Evolutionary conservation across 805 yeast species (phyloP).

Genomic region (Candida quercuum): DNA sequence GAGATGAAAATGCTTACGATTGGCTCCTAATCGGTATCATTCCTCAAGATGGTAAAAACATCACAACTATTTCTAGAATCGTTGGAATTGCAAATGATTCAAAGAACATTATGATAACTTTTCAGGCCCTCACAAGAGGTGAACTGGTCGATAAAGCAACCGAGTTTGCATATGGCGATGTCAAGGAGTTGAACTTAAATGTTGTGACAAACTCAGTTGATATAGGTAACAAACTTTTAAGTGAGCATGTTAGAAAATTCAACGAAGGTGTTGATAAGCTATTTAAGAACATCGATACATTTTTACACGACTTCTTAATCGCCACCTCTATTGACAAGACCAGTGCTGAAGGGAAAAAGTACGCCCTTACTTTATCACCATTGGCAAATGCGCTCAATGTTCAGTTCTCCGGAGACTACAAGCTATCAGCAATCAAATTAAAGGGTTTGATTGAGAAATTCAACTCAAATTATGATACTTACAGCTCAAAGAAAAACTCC

Average conservation of each 20-base stretch:
- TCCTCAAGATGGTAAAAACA: conserved; percentile 26
- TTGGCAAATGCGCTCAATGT: conserved; percentile 51
- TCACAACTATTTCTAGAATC: conserved; percentile 34
- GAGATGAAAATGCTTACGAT: conserved; percentile 19
- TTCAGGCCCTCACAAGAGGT: conserved; percentile 48
- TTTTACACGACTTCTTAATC: conserved; percentile 30
- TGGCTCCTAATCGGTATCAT: conserved; percentile 22
- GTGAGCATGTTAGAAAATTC: conserved; percentile 9
- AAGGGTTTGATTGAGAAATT: conserved; percentile 30
- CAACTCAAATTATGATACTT: conserved; percentile 15
- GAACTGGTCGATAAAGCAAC: conserved; percentile 13
- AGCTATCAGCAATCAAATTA: conserved; percentile 37
- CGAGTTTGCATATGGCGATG: conserved; percentile 14
- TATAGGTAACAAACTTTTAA: conserved; percentile 7
- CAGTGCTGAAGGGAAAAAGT: conserved; percentile 14
- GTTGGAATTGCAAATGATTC: conserved; percentile 41
- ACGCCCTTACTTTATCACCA: conserved; percentile 50
- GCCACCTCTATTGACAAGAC: conserved; percentile 25
- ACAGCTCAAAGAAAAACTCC: conserved; percentile 14
- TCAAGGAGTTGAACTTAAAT: conserved; percentile 9
- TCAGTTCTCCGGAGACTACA: conserved; percentile 47
- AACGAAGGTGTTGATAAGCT: conserved; percentile 6
- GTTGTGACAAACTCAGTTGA: conserved; percentile 17
- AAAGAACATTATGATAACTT: conserved; percentile 38
- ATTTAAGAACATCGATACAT: conserved; percentile 27